phyloP scores from a whole-genome alignment of 1,284 basidiomycete genomes.

The Mycosarcoma maydis region DNA sequence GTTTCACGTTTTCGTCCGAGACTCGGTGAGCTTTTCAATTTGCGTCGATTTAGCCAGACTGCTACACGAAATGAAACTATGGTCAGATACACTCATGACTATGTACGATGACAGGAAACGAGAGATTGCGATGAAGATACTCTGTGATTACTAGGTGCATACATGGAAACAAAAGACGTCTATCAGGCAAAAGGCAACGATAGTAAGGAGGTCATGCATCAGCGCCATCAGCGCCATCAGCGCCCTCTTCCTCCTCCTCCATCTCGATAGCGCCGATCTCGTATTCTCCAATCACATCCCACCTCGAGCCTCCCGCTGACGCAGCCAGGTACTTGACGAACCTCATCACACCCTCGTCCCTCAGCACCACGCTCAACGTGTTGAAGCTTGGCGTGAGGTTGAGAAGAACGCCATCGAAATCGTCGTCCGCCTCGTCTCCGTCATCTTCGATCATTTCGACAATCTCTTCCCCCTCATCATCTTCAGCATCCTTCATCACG shows the following conservation, averaged over 20 bases:
- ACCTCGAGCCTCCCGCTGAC: slow-evolving; percentile 60
- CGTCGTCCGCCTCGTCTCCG: slow-evolving; percentile 71
- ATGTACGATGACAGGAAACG: no score
- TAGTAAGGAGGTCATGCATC: neutral
- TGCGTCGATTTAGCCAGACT: neutral
- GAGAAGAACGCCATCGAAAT: slow-evolving; percentile 83
- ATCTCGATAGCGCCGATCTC: slow-evolving; percentile 59
- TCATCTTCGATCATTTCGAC: slow-evolving; percentile 64
- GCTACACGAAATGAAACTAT: no score
- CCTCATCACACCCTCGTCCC: slow-evolving; percentile 88
- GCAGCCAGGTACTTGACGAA: slow-evolving; percentile 66
- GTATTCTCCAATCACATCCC: slow-evolving; percentile 64
- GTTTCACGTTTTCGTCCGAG: slow-evolving; percentile 10
- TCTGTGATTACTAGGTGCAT: no score
- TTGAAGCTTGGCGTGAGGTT: slow-evolving; percentile 92
- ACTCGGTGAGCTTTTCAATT: slow-evolving; percentile 1
- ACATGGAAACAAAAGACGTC: no score
- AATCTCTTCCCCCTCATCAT: slow-evolving; percentile 67
- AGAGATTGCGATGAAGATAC: no score
- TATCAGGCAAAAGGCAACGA: no score
- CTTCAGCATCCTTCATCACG: slow-evolving; percentile 58
- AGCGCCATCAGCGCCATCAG: neutral
- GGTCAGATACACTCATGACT: no score
- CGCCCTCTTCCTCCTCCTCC: slow-evolving; percentile 52
- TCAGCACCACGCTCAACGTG: slow-evolving; percentile 84